Percentiles rank a stretch among this genome's conserved stretches.
Conservation (phyloP, 306 rosid species). For the Prunus armeniaca region DNA sequence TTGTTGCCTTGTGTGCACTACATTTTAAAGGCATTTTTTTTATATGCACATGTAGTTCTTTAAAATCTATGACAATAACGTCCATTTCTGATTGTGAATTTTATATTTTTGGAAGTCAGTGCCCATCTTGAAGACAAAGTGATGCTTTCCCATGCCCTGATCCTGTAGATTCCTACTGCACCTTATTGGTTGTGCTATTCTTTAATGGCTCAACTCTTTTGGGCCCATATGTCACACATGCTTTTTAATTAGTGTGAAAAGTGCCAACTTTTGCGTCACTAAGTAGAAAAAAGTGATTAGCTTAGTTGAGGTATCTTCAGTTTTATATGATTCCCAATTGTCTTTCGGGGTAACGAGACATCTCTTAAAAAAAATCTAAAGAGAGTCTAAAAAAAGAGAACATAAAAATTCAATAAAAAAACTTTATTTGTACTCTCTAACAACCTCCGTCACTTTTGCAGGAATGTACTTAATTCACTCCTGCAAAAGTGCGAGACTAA, state of each 20-base stretch:
- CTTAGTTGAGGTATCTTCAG: neutral
- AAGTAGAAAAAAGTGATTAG: neutral
- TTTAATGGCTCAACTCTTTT: neutral
- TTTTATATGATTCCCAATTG: neutral
- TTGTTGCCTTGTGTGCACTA: neutral
- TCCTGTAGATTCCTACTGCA: neutral
- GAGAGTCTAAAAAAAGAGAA: neutral
- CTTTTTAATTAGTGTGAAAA: neutral
- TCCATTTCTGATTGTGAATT: too few species aligned
- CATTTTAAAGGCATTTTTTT: neutral
- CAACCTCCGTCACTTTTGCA: neutral
- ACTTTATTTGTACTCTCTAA: neutral
- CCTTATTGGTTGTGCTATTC: neutral
- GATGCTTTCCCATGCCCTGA: constrained; percentile 7
- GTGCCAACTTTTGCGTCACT: neutral
- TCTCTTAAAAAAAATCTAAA: neutral
- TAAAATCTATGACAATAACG: too few species aligned
- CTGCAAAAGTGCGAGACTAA: neutral
- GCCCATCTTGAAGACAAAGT: neutral
- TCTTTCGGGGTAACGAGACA: neutral
- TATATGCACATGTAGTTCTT: too few species aligned
- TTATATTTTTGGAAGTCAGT: neutral
- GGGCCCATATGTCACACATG: neutral
- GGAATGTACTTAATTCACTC: neutral
- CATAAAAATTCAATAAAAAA: neutral